A percentile compares a stretch with the other conserved stretches of the same genome.
phyloP scores from a whole-genome alignment of 2,329 filamentous ascomycete genomes.

The Aspergillus pseudonomiae region DNA sequence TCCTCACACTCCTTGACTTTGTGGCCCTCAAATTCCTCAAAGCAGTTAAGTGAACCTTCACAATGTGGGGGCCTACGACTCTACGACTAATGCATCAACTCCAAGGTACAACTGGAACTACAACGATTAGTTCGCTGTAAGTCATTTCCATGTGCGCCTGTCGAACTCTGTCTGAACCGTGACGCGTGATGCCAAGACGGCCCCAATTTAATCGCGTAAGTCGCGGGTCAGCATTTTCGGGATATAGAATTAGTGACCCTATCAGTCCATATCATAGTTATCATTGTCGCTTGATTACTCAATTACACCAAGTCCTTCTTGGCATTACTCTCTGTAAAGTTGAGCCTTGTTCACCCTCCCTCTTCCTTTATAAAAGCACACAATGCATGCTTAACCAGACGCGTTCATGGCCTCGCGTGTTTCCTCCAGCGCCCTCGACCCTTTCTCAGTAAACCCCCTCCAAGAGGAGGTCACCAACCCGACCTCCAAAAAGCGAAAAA shows the following conservation, averaged over 20 bases:
- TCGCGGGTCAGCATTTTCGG: neutral
- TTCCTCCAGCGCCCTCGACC: slow-evolving; percentile 35
- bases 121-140: neutral
- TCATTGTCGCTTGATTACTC: neutral
- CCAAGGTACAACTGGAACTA: neutral
- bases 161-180: neutral
- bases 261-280: neutral
- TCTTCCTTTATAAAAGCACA: slow-evolving; percentile 3
- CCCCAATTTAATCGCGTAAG: slow-evolving; percentile 15
- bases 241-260: neutral
- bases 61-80: neutral
- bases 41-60: neutral
- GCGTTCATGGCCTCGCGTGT: slow-evolving; percentile 42
- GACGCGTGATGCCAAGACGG: slow-evolving; percentile 32
- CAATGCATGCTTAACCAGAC: slow-evolving; percentile 23
- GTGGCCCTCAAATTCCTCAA: too few species aligned
- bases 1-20: too few species aligned
- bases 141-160: neutral
- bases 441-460: slow-evolving; percentile 38
- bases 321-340: neutral
- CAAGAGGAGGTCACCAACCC: slow-evolving; percentile 27
- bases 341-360: too few species aligned
- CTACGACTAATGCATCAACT: neutral
- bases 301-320: neutral
- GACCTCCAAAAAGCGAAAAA: slow-evolving; percentile 40